Evolutionary conservation across 2,329 filamentous ascomycete genomes (phyloP).

Genomic region (Eutypa lata): DNA sequence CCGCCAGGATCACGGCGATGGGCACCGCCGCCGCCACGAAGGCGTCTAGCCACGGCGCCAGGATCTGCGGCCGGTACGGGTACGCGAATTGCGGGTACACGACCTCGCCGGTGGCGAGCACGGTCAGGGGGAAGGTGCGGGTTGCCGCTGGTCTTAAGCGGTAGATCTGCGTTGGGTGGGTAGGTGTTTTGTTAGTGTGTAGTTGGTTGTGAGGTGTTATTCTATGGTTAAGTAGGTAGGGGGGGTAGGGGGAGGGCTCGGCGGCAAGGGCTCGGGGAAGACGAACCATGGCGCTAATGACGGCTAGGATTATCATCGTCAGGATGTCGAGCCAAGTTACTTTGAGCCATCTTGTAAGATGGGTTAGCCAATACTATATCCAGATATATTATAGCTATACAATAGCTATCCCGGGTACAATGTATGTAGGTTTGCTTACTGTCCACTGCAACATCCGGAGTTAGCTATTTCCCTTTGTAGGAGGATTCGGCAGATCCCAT

Average conservation of each 20-base stretch:
- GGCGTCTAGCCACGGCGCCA: slow-evolving; percentile 57
- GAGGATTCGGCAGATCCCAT: too few species aligned
- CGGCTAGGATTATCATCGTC: slow-evolving; percentile 2
- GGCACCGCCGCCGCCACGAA: slow-evolving; percentile 56
- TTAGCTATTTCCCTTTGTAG: too few species aligned
- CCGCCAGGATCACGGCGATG: slow-evolving; percentile 51
- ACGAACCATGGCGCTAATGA: neutral
- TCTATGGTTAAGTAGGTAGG: too few species aligned
- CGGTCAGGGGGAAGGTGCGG: slow-evolving; percentile 61
- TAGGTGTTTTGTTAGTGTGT: too few species aligned
- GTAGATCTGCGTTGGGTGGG: slow-evolving; percentile 48
- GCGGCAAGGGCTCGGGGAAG: too few species aligned
- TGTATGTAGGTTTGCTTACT: too few species aligned
- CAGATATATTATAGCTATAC: too few species aligned
- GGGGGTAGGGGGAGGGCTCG: too few species aligned
- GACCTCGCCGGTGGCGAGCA: slow-evolving; percentile 54
- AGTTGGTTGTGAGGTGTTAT: too few species aligned
- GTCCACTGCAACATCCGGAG: too few species aligned
- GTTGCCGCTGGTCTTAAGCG: slow-evolving; percentile 50
- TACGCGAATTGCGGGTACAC: slow-evolving; percentile 64
- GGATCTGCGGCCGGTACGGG: slow-evolving; percentile 58
- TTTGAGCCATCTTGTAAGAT: slow-evolving; percentile 3
- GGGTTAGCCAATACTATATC: neutral
- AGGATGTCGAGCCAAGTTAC: slow-evolving; percentile 5
- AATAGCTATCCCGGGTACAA: too few species aligned